Conservation (phyloP, 345 rosid species). For the Corchorus olitorius region DNA sequence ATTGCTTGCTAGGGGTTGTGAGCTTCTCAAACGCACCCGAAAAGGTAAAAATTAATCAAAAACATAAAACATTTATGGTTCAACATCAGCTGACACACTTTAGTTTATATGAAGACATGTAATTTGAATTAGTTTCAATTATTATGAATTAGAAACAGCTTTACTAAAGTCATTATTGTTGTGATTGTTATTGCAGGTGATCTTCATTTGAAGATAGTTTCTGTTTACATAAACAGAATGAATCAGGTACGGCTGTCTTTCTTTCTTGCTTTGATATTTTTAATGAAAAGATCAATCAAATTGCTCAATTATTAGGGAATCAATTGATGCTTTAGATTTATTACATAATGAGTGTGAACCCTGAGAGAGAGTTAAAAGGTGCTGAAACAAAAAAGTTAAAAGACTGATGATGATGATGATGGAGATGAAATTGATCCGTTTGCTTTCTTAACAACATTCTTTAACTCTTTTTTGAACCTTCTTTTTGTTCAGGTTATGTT, state of each 20-base stretch:
- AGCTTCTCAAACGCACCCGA: constrained; percentile 94
- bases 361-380: constrained; percentile 23
- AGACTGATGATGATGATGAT: constrained; percentile 26
- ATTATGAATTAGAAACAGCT: neutral
- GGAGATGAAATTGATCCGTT: constrained; percentile 35
- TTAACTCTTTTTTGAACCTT: constrained; percentile 36
- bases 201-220: constrained; percentile 93
- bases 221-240: constrained; percentile 78
- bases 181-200: constrained; percentile 62
- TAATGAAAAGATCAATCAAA: constrained; percentile 11
- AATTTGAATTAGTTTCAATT: neutral
- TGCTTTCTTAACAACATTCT: constrained; percentile 19
- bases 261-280: neutral
- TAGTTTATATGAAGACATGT: neutral
- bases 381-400: constrained; percentile 30
- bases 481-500: constrained; percentile 72
- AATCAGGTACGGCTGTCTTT: constrained; percentile 57
- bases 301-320: constrained; percentile 47
- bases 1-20: constrained; percentile 86
- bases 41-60: constrained; percentile 49
- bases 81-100: neutral
- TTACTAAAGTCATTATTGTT: constrained; percentile 18
- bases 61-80: neutral
- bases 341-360: constrained; percentile 27
- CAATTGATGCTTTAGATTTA: constrained; percentile 27